phyloP scores from a whole-genome alignment of 2,329 filamentous ascomycete genomes.

The Fusarium sp. region DNA sequence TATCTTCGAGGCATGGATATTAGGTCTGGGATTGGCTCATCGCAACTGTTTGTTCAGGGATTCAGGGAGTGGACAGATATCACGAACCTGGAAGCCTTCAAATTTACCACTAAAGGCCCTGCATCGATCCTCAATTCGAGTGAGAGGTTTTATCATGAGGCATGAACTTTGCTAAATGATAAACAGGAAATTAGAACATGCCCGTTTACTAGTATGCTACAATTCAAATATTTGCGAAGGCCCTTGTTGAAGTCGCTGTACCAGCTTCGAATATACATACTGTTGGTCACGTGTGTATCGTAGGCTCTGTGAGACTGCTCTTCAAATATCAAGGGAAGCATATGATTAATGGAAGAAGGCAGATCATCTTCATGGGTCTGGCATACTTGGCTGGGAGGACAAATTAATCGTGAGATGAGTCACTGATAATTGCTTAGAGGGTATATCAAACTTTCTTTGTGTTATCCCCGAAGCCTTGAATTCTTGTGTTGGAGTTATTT shows the following conservation, averaged over 20 bases:
- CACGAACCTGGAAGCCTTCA: background rate
- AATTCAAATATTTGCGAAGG: background rate
- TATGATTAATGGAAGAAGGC: background rate
- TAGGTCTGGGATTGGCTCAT: background rate
- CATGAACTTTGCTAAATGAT: background rate
- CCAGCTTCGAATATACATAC: background rate
- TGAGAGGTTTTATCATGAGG: background rate
- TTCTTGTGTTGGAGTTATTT: background rate
- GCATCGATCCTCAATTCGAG: background rate
- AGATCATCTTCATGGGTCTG: background rate
- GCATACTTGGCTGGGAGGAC: background rate
- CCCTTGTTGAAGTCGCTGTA: background rate
- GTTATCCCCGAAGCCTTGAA: background rate
- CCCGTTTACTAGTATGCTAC: background rate
- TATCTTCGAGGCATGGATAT: background rate
- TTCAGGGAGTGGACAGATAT: background rate
- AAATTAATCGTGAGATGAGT: background rate
- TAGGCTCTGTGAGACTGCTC: background rate
- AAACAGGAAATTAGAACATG: background rate
- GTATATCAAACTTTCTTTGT: background rate
- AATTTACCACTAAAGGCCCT: background rate
- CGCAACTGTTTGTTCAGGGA: background rate
- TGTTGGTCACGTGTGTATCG: background rate
- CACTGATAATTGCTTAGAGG: background rate
- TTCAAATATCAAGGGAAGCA: background rate